Conservation (phyloP, 495 filamentous ascomycete species). For the Barbatosphaeria neglecta region DNA sequence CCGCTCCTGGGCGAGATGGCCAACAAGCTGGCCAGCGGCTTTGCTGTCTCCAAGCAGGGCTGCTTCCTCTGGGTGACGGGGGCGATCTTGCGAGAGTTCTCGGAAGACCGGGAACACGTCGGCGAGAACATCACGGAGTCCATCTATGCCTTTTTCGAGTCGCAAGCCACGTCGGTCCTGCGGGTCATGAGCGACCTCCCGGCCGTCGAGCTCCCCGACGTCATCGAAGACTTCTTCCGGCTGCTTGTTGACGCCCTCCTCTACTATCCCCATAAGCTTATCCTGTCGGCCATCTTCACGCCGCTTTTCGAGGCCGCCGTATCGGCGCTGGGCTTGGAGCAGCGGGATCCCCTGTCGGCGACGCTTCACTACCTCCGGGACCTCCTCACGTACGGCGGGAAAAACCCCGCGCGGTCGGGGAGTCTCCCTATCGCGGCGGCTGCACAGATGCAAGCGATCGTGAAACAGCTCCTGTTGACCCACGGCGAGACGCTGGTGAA, state of each 20-base stretch:
- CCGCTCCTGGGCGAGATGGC: slow-evolving; percentile 78
- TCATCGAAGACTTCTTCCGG: slow-evolving; percentile 98
- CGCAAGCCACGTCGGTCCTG: slow-evolving; percentile 78
- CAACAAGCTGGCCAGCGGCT: slow-evolving; percentile 73
- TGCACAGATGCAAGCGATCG: slow-evolving; percentile 53
- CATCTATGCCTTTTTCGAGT: slow-evolving; percentile 90
- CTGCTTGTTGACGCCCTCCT: slow-evolving; percentile 80
- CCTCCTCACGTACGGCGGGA: slow-evolving; percentile 75
- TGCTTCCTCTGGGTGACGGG: slow-evolving; percentile 97
- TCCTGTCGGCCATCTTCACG: slow-evolving; percentile 62
- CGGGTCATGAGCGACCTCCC: slow-evolving; percentile 76
- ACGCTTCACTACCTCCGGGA: slow-evolving; percentile 91
- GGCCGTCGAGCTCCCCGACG: slow-evolving; percentile 83
- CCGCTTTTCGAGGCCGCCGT: slow-evolving; percentile 80
- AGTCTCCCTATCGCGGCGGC: slow-evolving; percentile 37
- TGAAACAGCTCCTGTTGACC: slow-evolving; percentile 56
- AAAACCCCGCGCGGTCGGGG: slow-evolving; percentile 62
- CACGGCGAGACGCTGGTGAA: slow-evolving; percentile 74
- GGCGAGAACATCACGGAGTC: slow-evolving; percentile 69
- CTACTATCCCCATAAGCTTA: slow-evolving; percentile 75
- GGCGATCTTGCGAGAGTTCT: slow-evolving; percentile 89
- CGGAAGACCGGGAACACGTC: slow-evolving; percentile 75
- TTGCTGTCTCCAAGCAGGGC: slow-evolving; percentile 76
- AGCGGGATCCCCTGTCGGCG: slow-evolving; percentile 79
- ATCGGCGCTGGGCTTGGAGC: slow-evolving; percentile 73